Percentiles rank a stretch among this genome's conserved stretches.
Conservation (phyloP, 805 yeast genomes). For the Yamadazyma akitaensis region DNA sequence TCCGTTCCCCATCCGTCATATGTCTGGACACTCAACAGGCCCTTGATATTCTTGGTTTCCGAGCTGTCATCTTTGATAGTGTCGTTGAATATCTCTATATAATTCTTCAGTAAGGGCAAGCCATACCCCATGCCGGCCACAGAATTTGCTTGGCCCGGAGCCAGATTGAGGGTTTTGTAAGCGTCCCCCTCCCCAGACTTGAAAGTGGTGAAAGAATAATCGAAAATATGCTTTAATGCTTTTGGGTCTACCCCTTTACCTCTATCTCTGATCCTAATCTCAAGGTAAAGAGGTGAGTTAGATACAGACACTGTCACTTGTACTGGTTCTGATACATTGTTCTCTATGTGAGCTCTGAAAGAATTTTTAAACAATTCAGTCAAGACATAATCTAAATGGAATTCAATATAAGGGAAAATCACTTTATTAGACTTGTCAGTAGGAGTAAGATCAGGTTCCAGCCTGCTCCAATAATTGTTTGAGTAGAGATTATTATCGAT, state of each 20-base stretch:
- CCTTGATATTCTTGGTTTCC: constrained; percentile 18
- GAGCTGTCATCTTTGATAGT: constrained; percentile 17
- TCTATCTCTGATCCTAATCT: constrained; percentile 74
- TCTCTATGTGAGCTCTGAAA: constrained; percentile 83
- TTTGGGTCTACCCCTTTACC: constrained; percentile 86
- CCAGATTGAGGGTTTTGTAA: constrained; percentile 59
- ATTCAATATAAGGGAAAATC: constrained; percentile 77
- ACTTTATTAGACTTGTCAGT: constrained; percentile 46
- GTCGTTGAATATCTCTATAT: constrained; percentile 41
- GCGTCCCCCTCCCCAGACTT: constrained; percentile 56
- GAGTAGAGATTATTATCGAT: constrained; percentile 45
- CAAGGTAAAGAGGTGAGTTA: constrained; percentile 43
- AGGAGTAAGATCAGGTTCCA: constrained; percentile 19
- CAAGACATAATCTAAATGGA: constrained; percentile 82
- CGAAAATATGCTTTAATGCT: constrained; percentile 66
- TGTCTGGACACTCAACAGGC: constrained; percentile 40
- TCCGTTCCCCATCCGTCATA: constrained; percentile 47
- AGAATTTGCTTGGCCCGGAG: constrained; percentile 69
- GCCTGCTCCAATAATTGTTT: constrained; percentile 27
- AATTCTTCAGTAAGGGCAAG: constrained; percentile 66
- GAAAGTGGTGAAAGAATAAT: constrained; percentile 83
- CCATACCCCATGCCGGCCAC: constrained; percentile 98
- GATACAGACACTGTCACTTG: constrained; percentile 36
- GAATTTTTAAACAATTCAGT: constrained; percentile 87
- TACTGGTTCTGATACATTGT: constrained; percentile 38